Conservation (phyloP, 2,329 filamentous ascomycete species). For the Capronia epimyces region DNA sequence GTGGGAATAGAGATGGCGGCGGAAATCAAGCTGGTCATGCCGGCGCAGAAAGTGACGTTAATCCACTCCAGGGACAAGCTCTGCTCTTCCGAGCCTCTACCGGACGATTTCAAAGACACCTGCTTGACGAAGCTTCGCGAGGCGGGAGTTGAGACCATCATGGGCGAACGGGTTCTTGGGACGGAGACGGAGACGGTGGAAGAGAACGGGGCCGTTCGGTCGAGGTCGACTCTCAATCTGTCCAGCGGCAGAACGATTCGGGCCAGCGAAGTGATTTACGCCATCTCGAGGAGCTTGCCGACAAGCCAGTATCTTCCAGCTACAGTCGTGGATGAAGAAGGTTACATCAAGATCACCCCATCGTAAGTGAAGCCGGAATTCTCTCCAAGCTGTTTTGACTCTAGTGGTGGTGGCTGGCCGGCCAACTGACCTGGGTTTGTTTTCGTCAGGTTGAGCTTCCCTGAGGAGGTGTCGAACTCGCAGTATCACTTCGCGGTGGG, state of each 20-base stretch:
- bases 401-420: no score
- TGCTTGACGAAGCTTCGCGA: conserved; percentile 56
- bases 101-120: conserved; percentile 62
- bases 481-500: conserved; percentile 62
- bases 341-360: conserved; percentile 59
- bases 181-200: conserved; percentile 38
- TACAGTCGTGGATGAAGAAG: conserved; percentile 56
- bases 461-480: conserved; percentile 51
- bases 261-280: conserved; percentile 63
- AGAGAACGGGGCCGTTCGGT: conserved; percentile 21
- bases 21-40: conserved; percentile 65
- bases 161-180: conserved; percentile 54
- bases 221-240: conserved; percentile 52
- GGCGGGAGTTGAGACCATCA: conserved; percentile 59
- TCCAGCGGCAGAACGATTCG: conserved; percentile 55
- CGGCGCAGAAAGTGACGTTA: conserved; percentile 62
- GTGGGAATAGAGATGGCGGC: conserved; percentile 79
- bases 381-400: no score
- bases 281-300: conserved; percentile 59
- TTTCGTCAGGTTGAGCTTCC: conserved; percentile 50
- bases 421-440: no score
- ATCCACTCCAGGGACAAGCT: conserved; percentile 67
- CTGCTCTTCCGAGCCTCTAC: conserved; percentile 67
- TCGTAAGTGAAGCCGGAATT: conserved; percentile 43
- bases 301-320: conserved; percentile 59